Percentiles rank a stretch among this genome's conserved stretches.
phyloP scores from a whole-genome alignment of 495 filamentous ascomycete genomes.

The Parachaetomium inaequale region DNA sequence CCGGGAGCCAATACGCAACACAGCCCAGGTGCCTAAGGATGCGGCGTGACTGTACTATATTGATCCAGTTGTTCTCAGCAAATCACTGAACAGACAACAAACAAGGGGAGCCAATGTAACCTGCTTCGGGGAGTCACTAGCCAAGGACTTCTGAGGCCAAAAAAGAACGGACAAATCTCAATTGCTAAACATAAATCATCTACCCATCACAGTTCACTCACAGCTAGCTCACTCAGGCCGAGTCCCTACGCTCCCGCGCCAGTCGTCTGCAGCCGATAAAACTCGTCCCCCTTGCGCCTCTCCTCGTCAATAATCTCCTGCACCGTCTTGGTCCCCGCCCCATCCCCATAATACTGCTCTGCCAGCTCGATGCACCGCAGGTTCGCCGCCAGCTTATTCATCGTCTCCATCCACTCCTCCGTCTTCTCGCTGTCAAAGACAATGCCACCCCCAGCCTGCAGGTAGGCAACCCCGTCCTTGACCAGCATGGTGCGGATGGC shows the following conservation, averaged over 20 bases:
- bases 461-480: conserved; percentile 85
- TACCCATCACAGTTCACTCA: neutral
- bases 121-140: too few species aligned
- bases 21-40: neutral
- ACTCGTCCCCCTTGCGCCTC: conserved; percentile 35
- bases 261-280: conserved; percentile 25
- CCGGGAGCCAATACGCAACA: neutral
- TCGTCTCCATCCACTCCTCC: conserved; percentile 94
- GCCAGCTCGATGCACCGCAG: conserved; percentile 81
- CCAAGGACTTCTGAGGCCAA: neutral
- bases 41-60: neutral
- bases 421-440: conserved; percentile 93
- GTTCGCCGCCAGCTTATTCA: conserved; percentile 92
- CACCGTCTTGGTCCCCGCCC: conserved; percentile 29
- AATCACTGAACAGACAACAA: too few species aligned
- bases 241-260: conserved; percentile 24
- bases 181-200: neutral
- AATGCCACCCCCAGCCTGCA: conserved; percentile 96
- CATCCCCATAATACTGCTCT: conserved; percentile 61
- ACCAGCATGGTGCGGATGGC: conserved; percentile 95
- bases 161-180: neutral
- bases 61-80: too few species aligned
- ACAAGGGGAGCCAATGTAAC: too few species aligned
- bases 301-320: conserved; percentile 38
- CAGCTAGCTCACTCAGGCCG: neutral